A percentile compares a stretch with the other conserved stretches of the same genome.
Conservation (phyloP, 106 monocot species). For the Dioscorea dumetorum region DNA sequence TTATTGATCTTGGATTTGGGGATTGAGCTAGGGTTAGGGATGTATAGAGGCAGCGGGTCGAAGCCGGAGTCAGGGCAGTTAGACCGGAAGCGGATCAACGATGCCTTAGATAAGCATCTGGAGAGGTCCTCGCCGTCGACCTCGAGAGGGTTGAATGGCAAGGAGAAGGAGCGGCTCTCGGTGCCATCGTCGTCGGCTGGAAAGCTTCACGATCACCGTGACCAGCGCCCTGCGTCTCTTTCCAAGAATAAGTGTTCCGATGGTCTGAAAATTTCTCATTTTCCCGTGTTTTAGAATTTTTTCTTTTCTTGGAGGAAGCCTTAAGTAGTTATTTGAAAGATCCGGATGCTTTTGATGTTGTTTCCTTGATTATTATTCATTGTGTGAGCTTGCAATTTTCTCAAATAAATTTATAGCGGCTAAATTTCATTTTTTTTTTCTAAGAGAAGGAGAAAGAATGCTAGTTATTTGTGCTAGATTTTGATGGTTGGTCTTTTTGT, state of each 20-base stretch:
- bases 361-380: too few species aligned
- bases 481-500: too few species aligned
- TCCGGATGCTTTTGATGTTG: too few species aligned
- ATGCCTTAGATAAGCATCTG: conserved; percentile 47
- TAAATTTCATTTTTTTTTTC: too few species aligned
- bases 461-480: too few species aligned
- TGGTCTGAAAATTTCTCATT: conserved; percentile 8
- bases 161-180: conserved; percentile 28
- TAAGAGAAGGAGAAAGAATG: too few species aligned
- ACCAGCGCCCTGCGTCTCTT: not conserved
- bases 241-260: conserved; percentile 35
- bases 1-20: not conserved
- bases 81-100: conserved; percentile 63
- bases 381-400: too few species aligned
- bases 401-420: too few species aligned
- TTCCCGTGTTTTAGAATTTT: not conserved
- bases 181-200: conserved; percentile 34
- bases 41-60: conserved; percentile 15
- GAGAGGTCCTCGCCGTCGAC: conserved; percentile 51
- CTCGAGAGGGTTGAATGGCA: conserved; percentile 27
- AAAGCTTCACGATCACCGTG: conserved; percentile 24
- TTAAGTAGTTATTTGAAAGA: too few species aligned
- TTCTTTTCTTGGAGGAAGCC: not conserved
- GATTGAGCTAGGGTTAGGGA: conserved; percentile 33
- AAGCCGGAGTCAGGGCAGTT: conserved; percentile 32